These are phyloP conservation scores for Pisolithus orientalis DNA, from an alignment of 768 basidiomycete species.

Conservation along the genomic window DNA sequence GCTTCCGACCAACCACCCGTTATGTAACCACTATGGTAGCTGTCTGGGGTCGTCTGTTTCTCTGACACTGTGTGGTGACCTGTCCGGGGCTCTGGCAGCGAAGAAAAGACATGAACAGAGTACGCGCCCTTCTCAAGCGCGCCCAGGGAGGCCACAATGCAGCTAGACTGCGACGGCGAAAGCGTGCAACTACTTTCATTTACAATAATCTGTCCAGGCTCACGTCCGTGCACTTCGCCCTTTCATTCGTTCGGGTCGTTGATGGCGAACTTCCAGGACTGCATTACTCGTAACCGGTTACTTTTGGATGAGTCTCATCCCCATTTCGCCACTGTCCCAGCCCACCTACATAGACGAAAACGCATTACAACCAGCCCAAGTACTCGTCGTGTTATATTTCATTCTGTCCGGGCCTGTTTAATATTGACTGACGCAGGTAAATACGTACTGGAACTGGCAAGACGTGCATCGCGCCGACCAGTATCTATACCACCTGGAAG, in stretches of 20 bases:
- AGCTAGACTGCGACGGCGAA: conserved; percentile 42
- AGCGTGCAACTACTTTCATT: conserved; percentile 28
- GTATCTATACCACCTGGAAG: conserved; percentile 69
- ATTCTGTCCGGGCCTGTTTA: not conserved
- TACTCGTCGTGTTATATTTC: conserved; percentile 24
- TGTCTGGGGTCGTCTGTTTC: not conserved
- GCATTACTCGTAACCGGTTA: conserved; percentile 60
- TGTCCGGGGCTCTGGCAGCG: not conserved
- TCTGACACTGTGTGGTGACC: not conserved
- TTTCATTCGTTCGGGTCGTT: conserved; percentile 3
- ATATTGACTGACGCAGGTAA: conserved; percentile 50
- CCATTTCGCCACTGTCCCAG: conserved; percentile 56
- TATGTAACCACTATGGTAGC: not conserved
- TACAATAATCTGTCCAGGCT: conserved; percentile 26
- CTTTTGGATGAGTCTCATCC: conserved; percentile 79
- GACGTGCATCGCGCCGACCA: conserved; percentile 83
- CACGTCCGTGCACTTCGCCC: conserved; percentile 14
- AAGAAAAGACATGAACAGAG: conserved; percentile 17
- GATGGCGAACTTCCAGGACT: conserved; percentile 35
- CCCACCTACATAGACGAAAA: conserved; percentile 91
- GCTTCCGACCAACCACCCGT: too few relatives aligned
- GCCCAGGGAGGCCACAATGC: conserved; percentile 26
- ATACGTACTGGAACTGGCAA: conserved; percentile 86
- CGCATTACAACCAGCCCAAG: conserved; percentile 89
- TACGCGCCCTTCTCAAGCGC: conserved; percentile 12